Evolutionary conservation across 2,329 filamentous ascomycete genomes (phyloP), one percentile per base, ranked within the genome.

Genomic region (Xylaria sp.): DNA sequence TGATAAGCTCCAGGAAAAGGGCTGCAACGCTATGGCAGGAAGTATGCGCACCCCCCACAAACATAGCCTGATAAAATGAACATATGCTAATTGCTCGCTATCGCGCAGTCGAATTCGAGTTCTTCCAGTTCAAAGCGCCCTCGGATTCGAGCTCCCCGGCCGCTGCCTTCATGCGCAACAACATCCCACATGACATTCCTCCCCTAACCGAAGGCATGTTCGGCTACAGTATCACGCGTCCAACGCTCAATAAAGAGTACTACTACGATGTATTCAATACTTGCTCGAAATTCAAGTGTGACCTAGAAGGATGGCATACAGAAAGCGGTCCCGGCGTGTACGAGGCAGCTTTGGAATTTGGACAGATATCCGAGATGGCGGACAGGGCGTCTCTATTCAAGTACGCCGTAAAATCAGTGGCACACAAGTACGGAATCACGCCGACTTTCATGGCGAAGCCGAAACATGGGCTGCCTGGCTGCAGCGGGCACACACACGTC

Each of bases 381-480:
- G 96, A 99, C 80, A 91, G 92, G 74, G 94, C 94, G 29, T 91
- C 91, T 35, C 84, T 99, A 42, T 99, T 98, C 90, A 99, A 99
- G 86, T 91, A 97, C 75, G 90, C 92, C 23, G 94, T 97, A 72
- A 98, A 97, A 82, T 94, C 93, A 10, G 88, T 97, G 47, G 93
- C 93, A 53, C 92, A 90, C 65, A 92, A 93, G 77, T 93, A 94
- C 79, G 93, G 93, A 73, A 97, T 99, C 78, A 97, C 93, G 0
- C 96, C 96, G 0, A 97, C 93, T 81, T 99, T 99, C 84, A 99
- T 99, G 96, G 96, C 96, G 18, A 99, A 99, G 81, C 96, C 96
- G 2, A 90, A 92, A 73, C 88, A 97, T 75, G 94, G 94, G 0
- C 84, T 98, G 0, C 96, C 96, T 0, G 96, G 96, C 55, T 98